Evolutionary conservation across 2,329 filamentous ascomycete genomes (phyloP).

Genomic region (Fusarium sp.): DNA sequence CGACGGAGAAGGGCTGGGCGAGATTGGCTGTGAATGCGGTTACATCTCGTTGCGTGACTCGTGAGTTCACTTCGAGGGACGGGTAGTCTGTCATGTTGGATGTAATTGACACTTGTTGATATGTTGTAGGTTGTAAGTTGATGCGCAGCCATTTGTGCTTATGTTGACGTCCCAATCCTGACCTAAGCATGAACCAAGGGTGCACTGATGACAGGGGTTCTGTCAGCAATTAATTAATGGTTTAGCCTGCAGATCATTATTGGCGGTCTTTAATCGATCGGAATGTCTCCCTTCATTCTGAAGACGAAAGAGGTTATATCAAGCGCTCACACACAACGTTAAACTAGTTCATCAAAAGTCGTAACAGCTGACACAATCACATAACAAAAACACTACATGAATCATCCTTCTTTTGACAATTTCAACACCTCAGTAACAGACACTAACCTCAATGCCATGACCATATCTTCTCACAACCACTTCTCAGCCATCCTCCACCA

Average conservation of each 20-base stretch:
- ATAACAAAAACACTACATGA: no score
- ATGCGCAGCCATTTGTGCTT: background rate
- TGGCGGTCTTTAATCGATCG: background rate
- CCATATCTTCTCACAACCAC: background rate
- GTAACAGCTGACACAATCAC: no score
- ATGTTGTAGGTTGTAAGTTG: background rate
- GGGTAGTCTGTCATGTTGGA: slow-evolving; percentile 1
- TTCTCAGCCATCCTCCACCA: background rate
- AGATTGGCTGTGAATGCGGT: slow-evolving; percentile 24
- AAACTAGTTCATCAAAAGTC: no score
- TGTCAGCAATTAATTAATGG: background rate
- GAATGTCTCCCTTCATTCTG: background rate
- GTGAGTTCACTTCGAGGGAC: slow-evolving; percentile 15
- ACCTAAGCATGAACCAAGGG: background rate
- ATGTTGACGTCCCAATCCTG: background rate
- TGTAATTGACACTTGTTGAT: background rate
- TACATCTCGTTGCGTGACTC: slow-evolving; percentile 5
- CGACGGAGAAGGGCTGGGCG: slow-evolving; percentile 25
- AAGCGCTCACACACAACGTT: no score
- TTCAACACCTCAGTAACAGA: no score
- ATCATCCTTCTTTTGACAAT: no score
- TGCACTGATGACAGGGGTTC: background rate
- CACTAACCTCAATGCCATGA: no score
- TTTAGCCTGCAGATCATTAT: background rate
- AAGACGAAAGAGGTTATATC: no score